Conservation (phyloP, 2,329 filamentous ascomycete species). For the Aspergillus sp. region DNA sequence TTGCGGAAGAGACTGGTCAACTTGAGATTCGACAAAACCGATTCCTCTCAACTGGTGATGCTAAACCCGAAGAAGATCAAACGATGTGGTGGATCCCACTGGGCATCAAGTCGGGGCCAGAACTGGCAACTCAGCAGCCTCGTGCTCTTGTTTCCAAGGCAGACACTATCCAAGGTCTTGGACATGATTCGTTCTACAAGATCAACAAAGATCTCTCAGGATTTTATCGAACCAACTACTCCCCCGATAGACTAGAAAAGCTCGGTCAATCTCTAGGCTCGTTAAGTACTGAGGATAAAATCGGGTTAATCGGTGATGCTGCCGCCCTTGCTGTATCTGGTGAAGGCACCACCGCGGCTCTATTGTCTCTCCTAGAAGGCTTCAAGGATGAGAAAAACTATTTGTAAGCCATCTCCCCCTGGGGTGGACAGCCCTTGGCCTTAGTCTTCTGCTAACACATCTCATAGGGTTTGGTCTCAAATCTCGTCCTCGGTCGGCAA, state of each 20-base stretch:
- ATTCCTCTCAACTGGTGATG: conserved; percentile 89
- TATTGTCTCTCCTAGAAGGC: conserved; percentile 82
- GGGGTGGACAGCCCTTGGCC: not conserved
- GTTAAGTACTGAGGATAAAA: conserved; percentile 84
- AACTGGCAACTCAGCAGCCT: conserved; percentile 61
- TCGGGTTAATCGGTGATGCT: conserved; percentile 86
- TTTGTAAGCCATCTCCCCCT: conserved; percentile 49
- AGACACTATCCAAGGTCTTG: conserved; percentile 65
- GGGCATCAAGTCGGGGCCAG: conserved; percentile 73
- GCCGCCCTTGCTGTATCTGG: conserved; percentile 86
- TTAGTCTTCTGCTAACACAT: conserved; percentile 18
- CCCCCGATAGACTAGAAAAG: conserved; percentile 76
- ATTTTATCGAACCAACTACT: conserved; percentile 92
- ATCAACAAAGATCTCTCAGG: conserved; percentile 86
- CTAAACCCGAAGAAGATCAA: conserved; percentile 84
- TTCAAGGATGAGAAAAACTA: conserved; percentile 80
- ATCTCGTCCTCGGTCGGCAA: conserved; percentile 73
- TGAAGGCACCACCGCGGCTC: conserved; percentile 74
- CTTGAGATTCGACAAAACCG: conserved; percentile 81
- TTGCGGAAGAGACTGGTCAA: conserved; percentile 79
- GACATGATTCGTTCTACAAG: conserved; percentile 85
- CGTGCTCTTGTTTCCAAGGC: conserved; percentile 73
- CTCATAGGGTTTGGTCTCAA: conserved; percentile 72
- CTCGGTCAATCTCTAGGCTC: conserved; percentile 74
- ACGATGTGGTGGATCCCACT: conserved; percentile 97